Evolutionary conservation across 805 yeast species (phyloP), one percentile per base, ranked within the genome.

Genomic region (Wickerhamomyces bisporus): DNA sequence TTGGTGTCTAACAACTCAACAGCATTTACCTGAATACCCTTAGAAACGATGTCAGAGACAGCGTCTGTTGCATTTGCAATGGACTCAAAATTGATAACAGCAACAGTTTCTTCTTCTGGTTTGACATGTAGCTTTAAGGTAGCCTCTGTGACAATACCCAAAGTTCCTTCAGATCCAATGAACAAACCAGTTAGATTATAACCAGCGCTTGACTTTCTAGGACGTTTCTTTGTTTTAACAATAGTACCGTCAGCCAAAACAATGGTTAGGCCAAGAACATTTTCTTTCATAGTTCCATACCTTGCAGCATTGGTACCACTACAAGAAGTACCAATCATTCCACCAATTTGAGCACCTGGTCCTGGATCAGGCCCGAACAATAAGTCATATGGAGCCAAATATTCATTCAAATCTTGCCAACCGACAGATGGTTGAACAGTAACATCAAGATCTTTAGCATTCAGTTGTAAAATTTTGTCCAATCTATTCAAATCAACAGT

Each of bases 211-310:
- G 88, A 74, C 49, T 85, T 84, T 50, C 85, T 70, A 4, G 93
- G 89, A 55, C 93, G 68, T 48, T 73, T 76, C 43, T 76, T 75
- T 1, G 94, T 85, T 61, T 81, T 85, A 34, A 84, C 66, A 25
- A 85, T 64, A 1, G 88, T 79, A 2, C 94, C 94, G 59, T 84
- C 94, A 12, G 93, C 85, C 32, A 84, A 60, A 6, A 85, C 93
- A 17, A 84, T 85, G 1, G 86, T 85, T 41, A 83, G 55, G 40
- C 73, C 73, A 19, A 83, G 57, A 1, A 81, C 77, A 55, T 82
- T 79, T 55, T 84, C 88, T 53, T 79, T 76, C 79, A 84, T 81
- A 14, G 91, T 85, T 16, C 94, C 94, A 48, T 82, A 84, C 35
- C 86, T 60, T 19, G 79, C 77, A 19, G 91, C 89, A 49, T 83